phyloP scores from a whole-genome alignment of 2,329 filamentous ascomycete genomes.

The Calonectria crousiana region DNA sequence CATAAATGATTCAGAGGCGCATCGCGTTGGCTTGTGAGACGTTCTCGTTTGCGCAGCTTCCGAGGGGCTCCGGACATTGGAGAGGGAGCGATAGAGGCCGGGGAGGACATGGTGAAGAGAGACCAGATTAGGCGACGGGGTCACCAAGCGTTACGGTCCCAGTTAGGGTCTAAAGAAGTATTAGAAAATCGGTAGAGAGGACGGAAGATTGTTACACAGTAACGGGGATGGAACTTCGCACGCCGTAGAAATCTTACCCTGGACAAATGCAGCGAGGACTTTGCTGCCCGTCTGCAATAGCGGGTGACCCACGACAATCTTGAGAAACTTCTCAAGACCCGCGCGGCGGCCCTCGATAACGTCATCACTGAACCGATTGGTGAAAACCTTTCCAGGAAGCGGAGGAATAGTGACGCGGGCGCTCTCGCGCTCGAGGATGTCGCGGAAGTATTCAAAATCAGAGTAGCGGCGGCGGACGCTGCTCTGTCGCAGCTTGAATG shows the following conservation, averaged over 20 bases:
- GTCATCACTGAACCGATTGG: conserved; percentile 97
- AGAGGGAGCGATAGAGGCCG: conserved; percentile 29
- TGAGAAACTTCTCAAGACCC: conserved; percentile 93
- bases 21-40: conserved; percentile 33
- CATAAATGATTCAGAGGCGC: conserved; percentile 34
- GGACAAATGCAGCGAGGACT: conserved; percentile 95
- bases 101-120: conserved; percentile 33
- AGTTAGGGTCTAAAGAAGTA: conserved; percentile 75
- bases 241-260: conserved; percentile 70
- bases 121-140: conserved; percentile 39
- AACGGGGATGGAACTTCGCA: background rate
- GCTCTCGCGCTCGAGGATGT: conserved; percentile 95
- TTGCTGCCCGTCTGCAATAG: conserved; percentile 97
- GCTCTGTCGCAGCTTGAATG: conserved; percentile 94
- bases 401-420: conserved; percentile 96
- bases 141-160: conserved; percentile 93
- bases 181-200: background rate
- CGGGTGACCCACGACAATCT: conserved; percentile 97
- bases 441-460: conserved; percentile 98
- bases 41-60: conserved; percentile 45
- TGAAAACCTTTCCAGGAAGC: conserved; percentile 96
- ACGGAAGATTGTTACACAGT: background rate
- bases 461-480: conserved; percentile 94
- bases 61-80: conserved; percentile 33
- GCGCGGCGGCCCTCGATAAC: conserved; percentile 95